phyloP scores from a whole-genome alignment of 2,329 filamentous ascomycete genomes.

The Hortaea werneckii region DNA sequence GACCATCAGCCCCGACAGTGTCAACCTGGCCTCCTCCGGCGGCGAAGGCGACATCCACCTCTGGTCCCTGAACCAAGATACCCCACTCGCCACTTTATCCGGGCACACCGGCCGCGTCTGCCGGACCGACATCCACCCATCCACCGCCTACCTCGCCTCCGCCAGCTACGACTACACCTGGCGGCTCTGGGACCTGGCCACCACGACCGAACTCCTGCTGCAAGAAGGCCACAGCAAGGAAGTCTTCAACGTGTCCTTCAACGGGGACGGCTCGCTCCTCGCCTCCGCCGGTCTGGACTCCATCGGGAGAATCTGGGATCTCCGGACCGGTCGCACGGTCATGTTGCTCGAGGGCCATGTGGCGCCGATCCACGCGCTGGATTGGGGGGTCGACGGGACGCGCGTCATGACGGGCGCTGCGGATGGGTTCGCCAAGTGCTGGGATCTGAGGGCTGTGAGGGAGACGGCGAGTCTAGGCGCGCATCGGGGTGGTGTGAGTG shows the following conservation, averaged over 20 bases:
- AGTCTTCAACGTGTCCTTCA: slow-evolving; percentile 84
- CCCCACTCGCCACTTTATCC: slow-evolving; percentile 67
- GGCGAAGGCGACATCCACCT: slow-evolving; percentile 81
- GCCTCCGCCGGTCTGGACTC: slow-evolving; percentile 91
- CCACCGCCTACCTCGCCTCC: slow-evolving; percentile 77
- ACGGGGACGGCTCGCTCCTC: slow-evolving; percentile 78
- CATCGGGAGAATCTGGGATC: slow-evolving; percentile 90
- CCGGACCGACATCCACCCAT: slow-evolving; percentile 88
- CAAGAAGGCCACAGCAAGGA: slow-evolving; percentile 94
- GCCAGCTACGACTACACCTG: slow-evolving; percentile 95
- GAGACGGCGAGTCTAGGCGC: slow-evolving; percentile 78
- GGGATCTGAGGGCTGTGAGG: slow-evolving; percentile 87
- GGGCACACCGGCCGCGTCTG: slow-evolving; percentile 84
- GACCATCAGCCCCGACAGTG: slow-evolving; percentile 55
- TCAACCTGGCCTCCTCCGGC: slow-evolving; percentile 85
- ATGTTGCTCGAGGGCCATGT: slow-evolving; percentile 94
- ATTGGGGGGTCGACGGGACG: slow-evolving; percentile 87
- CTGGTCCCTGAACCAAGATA: slow-evolving; percentile 82
- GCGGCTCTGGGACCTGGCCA: slow-evolving; percentile 90
- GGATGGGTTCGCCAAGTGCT: slow-evolving; percentile 95
- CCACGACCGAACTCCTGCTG: slow-evolving; percentile 68
- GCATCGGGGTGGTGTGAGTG: slow-evolving; percentile 82
- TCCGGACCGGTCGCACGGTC: slow-evolving; percentile 82
- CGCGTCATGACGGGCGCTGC: slow-evolving; percentile 86
- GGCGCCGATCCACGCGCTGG: slow-evolving; percentile 82